Evolutionary conservation across 2,329 filamentous ascomycete species (phyloP), one percentile per base, ranked within the genome.

Genomic region (Teratosphaeria nubilosa): DNA sequence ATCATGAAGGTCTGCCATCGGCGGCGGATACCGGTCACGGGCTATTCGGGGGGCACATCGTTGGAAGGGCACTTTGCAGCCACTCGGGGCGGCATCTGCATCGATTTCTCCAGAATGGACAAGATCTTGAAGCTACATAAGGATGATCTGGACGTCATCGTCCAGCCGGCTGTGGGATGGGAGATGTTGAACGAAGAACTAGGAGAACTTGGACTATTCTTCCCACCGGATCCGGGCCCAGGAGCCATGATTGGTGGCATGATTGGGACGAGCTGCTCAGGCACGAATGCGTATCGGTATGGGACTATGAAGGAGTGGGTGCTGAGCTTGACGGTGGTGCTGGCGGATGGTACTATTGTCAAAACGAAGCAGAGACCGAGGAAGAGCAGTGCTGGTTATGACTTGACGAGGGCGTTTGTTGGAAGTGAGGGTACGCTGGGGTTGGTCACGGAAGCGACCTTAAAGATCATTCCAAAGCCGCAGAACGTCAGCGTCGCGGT

Each of bases 261-360:
- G 87, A 83, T 91, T 34, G 87, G 86, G 24, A 91, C 87, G 0
- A 86, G 86, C 56, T 89, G 86, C 73, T 84, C 72, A 16, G 91
- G 91, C 59, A 96, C 91, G 14, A 96, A 96, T 71, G 86, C 91
- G 16, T 95, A 95, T 76, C 82, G 91, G 59, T 96, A 95, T 72
- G 91, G 91, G 62, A 96, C 91, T 1, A 96, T 96, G 90, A 86
- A 89, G 62, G 91, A 96, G 70, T 96, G 91, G 91, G 91, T 96
- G 13, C 76, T 95, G 24, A 87, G 83, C 56, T 75, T 96, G 64
- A 96, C 91, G 0, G 89, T 95, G 3, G 91, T 96, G 11, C 80
- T 96, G 66, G 91, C 91, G 20, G 91, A 96, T 72, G 91, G 91
- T 54, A 95, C 91, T 1, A 75, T 96, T 55, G 86, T 96, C 75